phyloP scores from a whole-genome alignment of 2,329 filamentous ascomycete genomes.

The Fusarium multiceps region DNA sequence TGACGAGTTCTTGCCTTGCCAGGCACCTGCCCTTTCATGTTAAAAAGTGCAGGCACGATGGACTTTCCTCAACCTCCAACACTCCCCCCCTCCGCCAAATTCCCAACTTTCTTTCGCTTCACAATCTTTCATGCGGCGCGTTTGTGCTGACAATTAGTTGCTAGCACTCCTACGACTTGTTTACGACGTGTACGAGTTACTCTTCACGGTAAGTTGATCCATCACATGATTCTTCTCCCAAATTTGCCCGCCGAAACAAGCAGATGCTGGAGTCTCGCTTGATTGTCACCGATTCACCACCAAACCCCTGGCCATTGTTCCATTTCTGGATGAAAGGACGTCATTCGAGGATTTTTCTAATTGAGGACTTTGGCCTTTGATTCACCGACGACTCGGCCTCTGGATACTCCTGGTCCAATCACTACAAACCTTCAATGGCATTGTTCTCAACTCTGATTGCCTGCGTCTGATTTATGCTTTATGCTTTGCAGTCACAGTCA shows the following conservation, averaged over 20 bases:
- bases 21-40: background rate
- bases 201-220: constrained; percentile 43
- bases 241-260: background rate
- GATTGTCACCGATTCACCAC: too few species aligned
- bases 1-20: background rate
- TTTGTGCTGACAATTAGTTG: constrained; percentile 29
- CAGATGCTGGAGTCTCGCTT: background rate
- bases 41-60: background rate
- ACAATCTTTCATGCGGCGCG: background rate
- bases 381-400: constrained; percentile 10
- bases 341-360: background rate
- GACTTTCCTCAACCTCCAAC: background rate
- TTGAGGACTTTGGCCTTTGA: constrained; percentile 2
- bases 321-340: background rate
- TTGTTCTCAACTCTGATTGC: constrained; percentile 6
- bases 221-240: background rate
- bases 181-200: constrained; percentile 47
- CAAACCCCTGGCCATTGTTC: background rate
- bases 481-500: background rate
- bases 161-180: constrained; percentile 45
- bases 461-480: background rate
- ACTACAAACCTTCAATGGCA: background rate
- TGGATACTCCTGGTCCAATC: background rate
- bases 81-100: background rate
- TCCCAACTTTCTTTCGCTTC: background rate